Evolutionary conservation across 257 asterid genomes (phyloP).

Genomic region (Anisodus acutangulus): DNA sequence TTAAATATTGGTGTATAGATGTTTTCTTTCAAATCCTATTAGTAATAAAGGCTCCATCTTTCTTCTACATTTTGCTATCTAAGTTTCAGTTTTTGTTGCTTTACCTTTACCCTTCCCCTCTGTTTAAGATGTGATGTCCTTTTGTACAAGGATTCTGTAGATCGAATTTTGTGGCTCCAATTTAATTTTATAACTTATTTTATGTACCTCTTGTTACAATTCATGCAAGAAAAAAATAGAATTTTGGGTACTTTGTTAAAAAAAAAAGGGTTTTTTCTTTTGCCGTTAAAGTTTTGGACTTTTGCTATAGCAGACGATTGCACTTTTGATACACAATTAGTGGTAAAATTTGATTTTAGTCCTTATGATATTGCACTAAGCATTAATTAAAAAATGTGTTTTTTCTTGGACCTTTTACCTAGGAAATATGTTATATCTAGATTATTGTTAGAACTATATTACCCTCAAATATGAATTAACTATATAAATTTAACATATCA

Average conservation of each 20-base stretch:
- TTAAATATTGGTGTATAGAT: neutral
- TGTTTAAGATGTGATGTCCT: neutral
- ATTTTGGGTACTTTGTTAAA: neutral
- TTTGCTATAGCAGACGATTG: neutral
- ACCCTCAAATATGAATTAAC: neutral
- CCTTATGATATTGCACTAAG: neutral
- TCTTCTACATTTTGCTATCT: neutral
- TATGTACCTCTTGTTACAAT: neutral
- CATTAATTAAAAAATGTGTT: neutral
- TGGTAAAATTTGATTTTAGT: neutral
- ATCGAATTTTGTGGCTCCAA: neutral
- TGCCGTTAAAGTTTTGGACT: neutral
- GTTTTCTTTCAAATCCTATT: neutral
- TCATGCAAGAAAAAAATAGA: neutral
- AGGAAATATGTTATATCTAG: neutral
- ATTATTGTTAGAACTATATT: neutral
- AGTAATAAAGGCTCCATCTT: neutral
- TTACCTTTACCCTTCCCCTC: neutral
- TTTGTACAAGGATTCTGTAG: neutral
- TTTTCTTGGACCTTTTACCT: neutral
- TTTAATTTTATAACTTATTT: neutral
- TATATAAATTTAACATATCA: neutral
- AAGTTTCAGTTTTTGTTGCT: neutral
- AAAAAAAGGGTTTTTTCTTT: neutral
- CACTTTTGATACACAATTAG: neutral